These are phyloP conservation scores for Aspergillus diversus DNA, from an alignment of 495 filamentous ascomycete genomes.

Conservation along the genomic window DNA sequence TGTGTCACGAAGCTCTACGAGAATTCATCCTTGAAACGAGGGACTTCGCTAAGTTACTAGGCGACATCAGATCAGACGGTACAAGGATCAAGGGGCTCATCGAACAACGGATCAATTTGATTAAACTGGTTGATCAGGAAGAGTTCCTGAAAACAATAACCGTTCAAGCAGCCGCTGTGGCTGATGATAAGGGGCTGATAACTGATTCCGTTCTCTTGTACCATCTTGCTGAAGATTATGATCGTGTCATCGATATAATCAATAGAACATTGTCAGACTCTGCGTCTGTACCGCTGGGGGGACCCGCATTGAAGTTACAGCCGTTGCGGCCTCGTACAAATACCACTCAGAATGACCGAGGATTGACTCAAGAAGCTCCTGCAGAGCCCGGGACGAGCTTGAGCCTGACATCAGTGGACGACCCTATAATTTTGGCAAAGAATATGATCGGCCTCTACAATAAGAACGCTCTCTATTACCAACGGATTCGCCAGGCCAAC, in stretches of 20 bases:
- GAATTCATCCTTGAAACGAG: constrained; percentile 93
- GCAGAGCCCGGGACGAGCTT: constrained; percentile 61
- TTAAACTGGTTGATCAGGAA: constrained; percentile 74
- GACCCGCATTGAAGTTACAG: constrained; percentile 72
- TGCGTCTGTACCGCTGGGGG: constrained; percentile 77
- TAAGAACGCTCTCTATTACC: constrained; percentile 70
- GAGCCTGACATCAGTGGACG: constrained; percentile 83
- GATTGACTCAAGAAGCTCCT: constrained; percentile 15
- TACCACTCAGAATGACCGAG: constrained; percentile 29
- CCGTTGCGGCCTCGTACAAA: constrained; percentile 68
- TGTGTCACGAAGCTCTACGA: constrained; percentile 93
- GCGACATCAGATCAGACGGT: constrained; percentile 85
- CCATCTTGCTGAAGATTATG: constrained; percentile 92
- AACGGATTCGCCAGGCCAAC: constrained; percentile 67
- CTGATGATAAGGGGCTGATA: constrained; percentile 89
- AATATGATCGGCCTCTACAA: constrained; percentile 84
- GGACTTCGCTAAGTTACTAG: constrained; percentile 91
- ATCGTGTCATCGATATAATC: constrained; percentile 84
- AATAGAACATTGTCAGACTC: constrained; percentile 90
- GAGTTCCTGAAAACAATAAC: constrained; percentile 88
- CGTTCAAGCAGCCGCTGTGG: constrained; percentile 83
- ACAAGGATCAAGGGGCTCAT: constrained; percentile 81
- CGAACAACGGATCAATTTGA: constrained; percentile 83
- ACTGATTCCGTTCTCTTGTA: constrained; percentile 94
- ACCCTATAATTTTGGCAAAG: constrained; percentile 75